These are phyloP conservation scores for Petunia axillaris DNA, from an alignment of 257 asterid species.

Conservation along the genomic window DNA sequence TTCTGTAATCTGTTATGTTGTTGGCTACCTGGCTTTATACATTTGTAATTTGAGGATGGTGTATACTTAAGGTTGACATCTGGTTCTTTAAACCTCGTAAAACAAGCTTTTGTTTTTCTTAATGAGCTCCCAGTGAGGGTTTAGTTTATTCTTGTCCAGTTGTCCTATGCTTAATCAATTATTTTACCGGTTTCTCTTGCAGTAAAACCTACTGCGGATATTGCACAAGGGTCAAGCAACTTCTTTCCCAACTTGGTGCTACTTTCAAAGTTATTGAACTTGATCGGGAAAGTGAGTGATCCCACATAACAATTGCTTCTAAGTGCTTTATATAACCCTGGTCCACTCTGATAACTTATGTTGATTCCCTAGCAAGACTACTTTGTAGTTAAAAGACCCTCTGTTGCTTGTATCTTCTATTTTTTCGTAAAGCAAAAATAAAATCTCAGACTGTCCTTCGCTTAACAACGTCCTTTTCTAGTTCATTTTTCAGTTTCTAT, in stretches of 20 bases:
- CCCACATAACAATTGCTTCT: background rate
- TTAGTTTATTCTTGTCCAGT: background rate
- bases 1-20: background rate
- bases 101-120: background rate
- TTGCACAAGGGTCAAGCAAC: conserved; percentile 64
- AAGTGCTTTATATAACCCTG: background rate
- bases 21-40: background rate
- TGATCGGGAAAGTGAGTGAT: conserved; percentile 69
- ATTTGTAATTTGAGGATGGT: background rate
- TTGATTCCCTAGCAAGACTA: too few species aligned
- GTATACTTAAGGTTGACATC: background rate
- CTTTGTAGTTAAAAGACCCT: background rate
- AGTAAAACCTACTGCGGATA: conserved; percentile 80
- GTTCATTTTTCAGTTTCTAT: background rate
- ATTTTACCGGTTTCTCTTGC: conserved; percentile 20
- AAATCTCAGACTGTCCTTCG: background rate
- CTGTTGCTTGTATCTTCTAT: background rate
- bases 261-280: conserved; percentile 67
- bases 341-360: background rate
- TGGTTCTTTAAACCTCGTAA: background rate
- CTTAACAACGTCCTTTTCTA: background rate
- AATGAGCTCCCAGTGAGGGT: background rate
- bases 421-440: background rate
- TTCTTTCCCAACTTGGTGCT: conserved; percentile 64
- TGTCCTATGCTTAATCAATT: background rate